These are phyloP conservation scores for Cryptococcus sp. DNA, from an alignment of 1,284 basidiomycete species.

Conservation along the genomic window DNA sequence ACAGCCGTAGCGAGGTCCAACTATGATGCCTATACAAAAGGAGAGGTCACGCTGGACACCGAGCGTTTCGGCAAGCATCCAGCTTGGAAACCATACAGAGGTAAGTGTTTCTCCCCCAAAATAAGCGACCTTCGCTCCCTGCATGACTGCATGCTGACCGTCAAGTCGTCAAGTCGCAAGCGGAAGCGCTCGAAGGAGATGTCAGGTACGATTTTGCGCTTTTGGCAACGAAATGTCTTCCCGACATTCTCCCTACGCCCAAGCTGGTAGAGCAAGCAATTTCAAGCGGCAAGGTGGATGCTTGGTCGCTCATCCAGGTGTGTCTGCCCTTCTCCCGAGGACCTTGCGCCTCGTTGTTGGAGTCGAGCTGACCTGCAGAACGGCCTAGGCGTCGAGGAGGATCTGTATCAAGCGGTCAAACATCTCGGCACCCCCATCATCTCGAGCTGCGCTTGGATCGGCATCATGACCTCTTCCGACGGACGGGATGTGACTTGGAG, in stretches of 20 bases:
- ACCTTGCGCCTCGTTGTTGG: neutral
- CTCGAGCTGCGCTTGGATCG: slow-evolving; percentile 35
- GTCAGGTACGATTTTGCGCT: slow-evolving; percentile 61
- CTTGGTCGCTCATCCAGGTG: slow-evolving; percentile 62
- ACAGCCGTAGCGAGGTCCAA: slow-evolving; percentile 71
- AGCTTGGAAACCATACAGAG: slow-evolving; percentile 59
- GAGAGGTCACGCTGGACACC: slow-evolving; percentile 56
- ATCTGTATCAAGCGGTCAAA: slow-evolving; percentile 57
- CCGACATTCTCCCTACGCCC: slow-evolving; percentile 59
- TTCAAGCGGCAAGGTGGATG: slow-evolving; percentile 52
- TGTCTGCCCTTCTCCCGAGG: no score
- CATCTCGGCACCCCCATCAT: slow-evolving; percentile 33
- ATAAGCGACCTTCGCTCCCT: neutral
- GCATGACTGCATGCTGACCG: neutral
- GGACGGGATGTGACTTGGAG: slow-evolving; percentile 33
- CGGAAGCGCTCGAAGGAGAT: slow-evolving; percentile 54
- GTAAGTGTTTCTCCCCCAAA: slow-evolving; percentile 43
- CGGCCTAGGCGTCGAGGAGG: slow-evolving; percentile 66
- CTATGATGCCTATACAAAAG: slow-evolving; percentile 53
- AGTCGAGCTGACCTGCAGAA: slow-evolving; percentile 47
- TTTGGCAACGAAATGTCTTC: slow-evolving; percentile 66
- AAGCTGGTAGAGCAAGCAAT: slow-evolving; percentile 58
- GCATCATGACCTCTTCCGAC: slow-evolving; percentile 27
- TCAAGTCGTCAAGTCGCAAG: slow-evolving; percentile 57
- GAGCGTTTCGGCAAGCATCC: slow-evolving; percentile 56